Evolutionary conservation across 2,329 filamentous ascomycete genomes (phyloP), one percentile per base, ranked within the genome.

Genomic region (Phaeoacremonium minimum): DNA sequence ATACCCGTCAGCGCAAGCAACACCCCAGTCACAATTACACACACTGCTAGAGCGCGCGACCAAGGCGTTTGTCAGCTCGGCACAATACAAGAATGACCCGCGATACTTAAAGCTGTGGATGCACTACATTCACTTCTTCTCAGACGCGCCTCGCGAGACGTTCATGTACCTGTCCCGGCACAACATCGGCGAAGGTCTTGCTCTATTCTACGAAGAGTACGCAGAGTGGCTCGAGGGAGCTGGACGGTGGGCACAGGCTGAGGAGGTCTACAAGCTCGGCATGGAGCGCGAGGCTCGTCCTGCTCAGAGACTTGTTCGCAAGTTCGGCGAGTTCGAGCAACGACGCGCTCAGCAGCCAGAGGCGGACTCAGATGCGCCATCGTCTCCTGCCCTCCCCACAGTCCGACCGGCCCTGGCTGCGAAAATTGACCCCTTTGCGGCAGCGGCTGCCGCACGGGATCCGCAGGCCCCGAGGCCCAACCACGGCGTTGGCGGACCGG

Each of bases 181-280:
- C 56, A 75, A 74, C 44, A 87, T 98, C 42, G 93, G 91, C 42
- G 89, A 96, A 53, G 71, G 74, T 1, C 74, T 98, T 4, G 93
- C 93, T 2, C 69, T 97, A 4, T 98, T 89, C 60, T 98, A 98
- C 61, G 93, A 98, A 58, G 93, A 97, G 55, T 98, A 95, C 56
- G 90, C 93, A 1, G 85, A 80, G 2, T 97, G 90, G 87, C 70
- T 98, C 6, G 93, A 98, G 64, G 73, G 79, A 22, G 85, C 83
- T 6, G 85, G 81, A 12, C 74, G 91, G 45, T 96, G 88, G 85
- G 75, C 72, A 15, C 93, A 98, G 59, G 91, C 93, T 1, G 89
- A 95, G 50, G 93, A 98, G 59, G 86, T 98, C 1, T 97, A 94
- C 58, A 82, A 83, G 49, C 69, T 95, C 46, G 93, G 93, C 3